A percentile compares a stretch with the other conserved stretches of the same genome.
Evolutionary conservation across 495 filamentous ascomycete species (phyloP).

Genomic region (Trichocladium antarcticum): DNA sequence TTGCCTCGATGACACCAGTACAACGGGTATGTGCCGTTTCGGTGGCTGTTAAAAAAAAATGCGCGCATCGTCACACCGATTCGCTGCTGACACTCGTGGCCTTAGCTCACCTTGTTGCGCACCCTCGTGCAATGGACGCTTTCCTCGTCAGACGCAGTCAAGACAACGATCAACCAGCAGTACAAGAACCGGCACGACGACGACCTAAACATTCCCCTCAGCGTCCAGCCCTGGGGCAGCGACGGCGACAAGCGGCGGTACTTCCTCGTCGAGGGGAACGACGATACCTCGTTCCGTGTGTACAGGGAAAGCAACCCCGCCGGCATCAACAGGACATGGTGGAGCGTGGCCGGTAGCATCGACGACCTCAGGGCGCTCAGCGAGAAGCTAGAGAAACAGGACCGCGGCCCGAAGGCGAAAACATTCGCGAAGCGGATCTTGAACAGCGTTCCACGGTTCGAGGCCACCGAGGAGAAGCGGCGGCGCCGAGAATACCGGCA

Average conservation of each 20-base stretch:
- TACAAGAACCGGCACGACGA: slow-evolving; percentile 91
- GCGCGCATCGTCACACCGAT: neutral
- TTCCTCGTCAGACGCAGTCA: slow-evolving; percentile 76
- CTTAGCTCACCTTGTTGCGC: slow-evolving; percentile 68
- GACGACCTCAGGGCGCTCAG: slow-evolving; percentile 70
- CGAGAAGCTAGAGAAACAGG: slow-evolving; percentile 58
- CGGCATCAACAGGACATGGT: slow-evolving; percentile 70
- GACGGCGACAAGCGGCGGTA: slow-evolving; percentile 87
- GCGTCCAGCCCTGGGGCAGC: slow-evolving; percentile 87
- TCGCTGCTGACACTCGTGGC: neutral
- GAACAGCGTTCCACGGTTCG: slow-evolving; percentile 83
- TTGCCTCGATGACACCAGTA: slow-evolving; percentile 64
- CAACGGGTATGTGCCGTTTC: slow-evolving; percentile 55
- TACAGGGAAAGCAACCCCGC: slow-evolving; percentile 87
- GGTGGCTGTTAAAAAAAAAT: neutral
- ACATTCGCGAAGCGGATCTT: slow-evolving; percentile 64
- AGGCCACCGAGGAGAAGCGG: slow-evolving; percentile 92
- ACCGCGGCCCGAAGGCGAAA: slow-evolving; percentile 68
- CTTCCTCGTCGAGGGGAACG: slow-evolving; percentile 85
- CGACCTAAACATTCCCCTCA: slow-evolving; percentile 84
- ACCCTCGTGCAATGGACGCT: slow-evolving; percentile 81
- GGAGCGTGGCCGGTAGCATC: slow-evolving; percentile 80
- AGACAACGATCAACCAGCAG: slow-evolving; percentile 65
- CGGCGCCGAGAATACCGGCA: slow-evolving; percentile 85
- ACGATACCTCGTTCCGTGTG: slow-evolving; percentile 89